A percentile compares a stretch with the other conserved stretches of the same genome.
phyloP scores from a whole-genome alignment of 2,329 filamentous ascomycete genomes.

The Saccharata proteae region DNA sequence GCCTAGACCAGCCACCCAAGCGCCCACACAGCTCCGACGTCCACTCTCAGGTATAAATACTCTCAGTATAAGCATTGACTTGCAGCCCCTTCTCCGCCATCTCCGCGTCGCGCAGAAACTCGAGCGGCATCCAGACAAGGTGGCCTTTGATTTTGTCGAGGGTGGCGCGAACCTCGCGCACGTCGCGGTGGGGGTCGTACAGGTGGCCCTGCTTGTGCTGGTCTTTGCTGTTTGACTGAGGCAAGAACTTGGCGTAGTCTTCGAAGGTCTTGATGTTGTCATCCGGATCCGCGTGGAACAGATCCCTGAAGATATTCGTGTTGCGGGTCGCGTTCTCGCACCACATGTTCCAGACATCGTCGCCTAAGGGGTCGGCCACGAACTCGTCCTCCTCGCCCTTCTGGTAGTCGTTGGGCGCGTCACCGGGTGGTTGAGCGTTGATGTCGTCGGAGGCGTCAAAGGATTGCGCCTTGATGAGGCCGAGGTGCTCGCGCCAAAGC shows the following conservation, averaged over 20 bases:
- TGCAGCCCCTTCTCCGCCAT: slow-evolving; percentile 86
- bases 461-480: slow-evolving; percentile 62
- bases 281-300: slow-evolving; percentile 84
- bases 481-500: slow-evolving; percentile 84
- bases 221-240: slow-evolving; percentile 43
- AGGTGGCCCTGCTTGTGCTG: slow-evolving; percentile 66
- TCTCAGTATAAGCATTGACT: slow-evolving; percentile 78
- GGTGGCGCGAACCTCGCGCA: slow-evolving; percentile 60
- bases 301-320: slow-evolving; percentile 61
- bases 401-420: slow-evolving; percentile 60
- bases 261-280: slow-evolving; percentile 80
- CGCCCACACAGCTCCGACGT: too few relatives aligned
- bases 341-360: slow-evolving; percentile 54
- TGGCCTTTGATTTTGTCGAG: slow-evolving; percentile 75
- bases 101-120: slow-evolving; percentile 69
- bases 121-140: slow-evolving; percentile 88
- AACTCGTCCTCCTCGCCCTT: slow-evolving; percentile 52
- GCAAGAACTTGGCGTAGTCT: slow-evolving; percentile 74
- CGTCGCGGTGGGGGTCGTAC: slow-evolving; percentile 55
- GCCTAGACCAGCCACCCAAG: too few relatives aligned
- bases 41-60: slow-evolving; percentile 62
- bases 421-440: slow-evolving; percentile 66
- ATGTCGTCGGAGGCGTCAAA: slow-evolving; percentile 52
- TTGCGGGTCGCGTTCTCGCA: slow-evolving; percentile 56
- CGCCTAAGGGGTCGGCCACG: slow-evolving; percentile 47